Conservation (phyloP, 208 protist species). For the Leptomonas pyrrhocoris region DNA sequence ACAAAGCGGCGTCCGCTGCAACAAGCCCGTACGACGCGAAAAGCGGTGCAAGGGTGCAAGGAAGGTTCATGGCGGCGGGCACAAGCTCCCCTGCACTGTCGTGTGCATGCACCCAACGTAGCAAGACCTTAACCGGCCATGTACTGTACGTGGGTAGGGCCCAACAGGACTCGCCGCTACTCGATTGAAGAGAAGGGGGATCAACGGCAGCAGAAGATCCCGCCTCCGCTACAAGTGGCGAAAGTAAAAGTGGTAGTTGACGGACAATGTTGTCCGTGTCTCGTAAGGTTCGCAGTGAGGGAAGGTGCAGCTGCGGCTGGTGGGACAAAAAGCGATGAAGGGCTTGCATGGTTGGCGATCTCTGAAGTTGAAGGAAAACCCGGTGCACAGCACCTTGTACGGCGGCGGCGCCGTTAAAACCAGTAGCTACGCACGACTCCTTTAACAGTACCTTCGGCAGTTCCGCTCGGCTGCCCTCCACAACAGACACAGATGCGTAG, state of each 20-base stretch:
- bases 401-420: constrained; percentile 13
- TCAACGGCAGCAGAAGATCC: not conserved
- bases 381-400: constrained; percentile 18
- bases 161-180: too few relatives aligned
- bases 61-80: not conserved
- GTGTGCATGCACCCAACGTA: constrained; percentile 16
- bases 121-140: constrained; percentile 23
- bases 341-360: constrained; percentile 28
- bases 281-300: constrained; percentile 18
- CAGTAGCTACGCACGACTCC: not conserved
- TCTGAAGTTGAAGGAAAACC: constrained; percentile 23
- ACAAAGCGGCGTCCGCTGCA: too few relatives aligned
- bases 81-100: not conserved
- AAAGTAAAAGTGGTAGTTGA: not conserved
- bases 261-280: constrained; percentile 14
- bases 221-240: not conserved
- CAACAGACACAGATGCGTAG: not conserved
- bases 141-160: not conserved
- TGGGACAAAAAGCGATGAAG: constrained; percentile 13
- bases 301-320: constrained; percentile 30
- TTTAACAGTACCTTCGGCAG: not conserved
- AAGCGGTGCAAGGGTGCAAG: constrained; percentile 9
- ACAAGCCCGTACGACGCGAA: constrained; percentile 21
- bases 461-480: not conserved
- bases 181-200: not conserved